Conservation (phyloP, 2,329 filamentous ascomycete species). For the Paracamarosporium sp. region DNA sequence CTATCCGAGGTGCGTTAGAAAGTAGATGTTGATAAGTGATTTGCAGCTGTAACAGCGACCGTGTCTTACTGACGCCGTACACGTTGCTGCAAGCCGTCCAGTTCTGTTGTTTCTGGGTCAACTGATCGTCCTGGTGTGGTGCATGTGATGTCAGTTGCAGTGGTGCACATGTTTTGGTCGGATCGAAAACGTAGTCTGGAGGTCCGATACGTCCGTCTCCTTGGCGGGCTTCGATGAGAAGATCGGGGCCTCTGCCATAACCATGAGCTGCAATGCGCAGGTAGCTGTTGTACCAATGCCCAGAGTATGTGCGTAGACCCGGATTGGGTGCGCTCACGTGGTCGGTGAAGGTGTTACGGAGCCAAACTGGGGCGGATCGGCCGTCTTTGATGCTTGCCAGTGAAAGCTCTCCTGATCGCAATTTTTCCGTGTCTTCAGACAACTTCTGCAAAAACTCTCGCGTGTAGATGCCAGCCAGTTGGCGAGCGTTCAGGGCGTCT, state of each 20-base stretch:
- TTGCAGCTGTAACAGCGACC: background rate
- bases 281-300: slow-evolving; percentile 8
- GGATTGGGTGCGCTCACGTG: background rate
- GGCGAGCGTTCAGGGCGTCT: background rate
- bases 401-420: background rate
- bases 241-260: slow-evolving; percentile 3
- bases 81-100: background rate
- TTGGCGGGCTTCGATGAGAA: background rate
- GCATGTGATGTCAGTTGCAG: slow-evolving; percentile 4
- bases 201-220: background rate
- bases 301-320: slow-evolving; percentile 2
- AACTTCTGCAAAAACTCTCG: slow-evolving; percentile 3
- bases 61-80: background rate
- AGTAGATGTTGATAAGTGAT: background rate
- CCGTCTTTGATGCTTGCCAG: background rate
- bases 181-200: background rate
- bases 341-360: background rate
- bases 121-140: background rate
- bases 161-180: background rate
- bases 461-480: background rate
- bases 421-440: background rate
- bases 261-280: slow-evolving; percentile 4
- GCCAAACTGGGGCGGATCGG: background rate
- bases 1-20: background rate
- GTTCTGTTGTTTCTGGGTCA: background rate